Evolutionary conservation across 768 basidiomycete species (phyloP).

Genomic region (Pisolithus albus): DNA sequence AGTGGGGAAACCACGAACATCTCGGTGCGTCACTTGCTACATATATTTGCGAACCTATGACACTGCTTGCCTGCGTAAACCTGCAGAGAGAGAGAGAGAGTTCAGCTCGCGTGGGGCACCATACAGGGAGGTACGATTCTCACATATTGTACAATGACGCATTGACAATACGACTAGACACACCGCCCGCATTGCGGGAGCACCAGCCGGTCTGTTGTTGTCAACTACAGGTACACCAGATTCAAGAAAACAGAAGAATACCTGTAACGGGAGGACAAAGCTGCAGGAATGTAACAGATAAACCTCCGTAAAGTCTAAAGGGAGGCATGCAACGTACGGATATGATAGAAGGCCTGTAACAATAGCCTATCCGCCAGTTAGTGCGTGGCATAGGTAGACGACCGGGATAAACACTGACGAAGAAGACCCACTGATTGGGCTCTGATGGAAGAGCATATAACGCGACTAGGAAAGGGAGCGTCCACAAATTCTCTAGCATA

Average conservation of each 20-base stretch:
- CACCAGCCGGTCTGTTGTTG: conserved; percentile 43
- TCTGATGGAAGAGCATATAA: conserved; percentile 42
- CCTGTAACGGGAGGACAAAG: conserved; percentile 46
- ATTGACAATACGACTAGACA: conserved; percentile 53
- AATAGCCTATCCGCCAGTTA: conserved; percentile 27
- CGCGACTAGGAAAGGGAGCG: conserved; percentile 54
- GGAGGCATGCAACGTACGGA: conserved; percentile 25
- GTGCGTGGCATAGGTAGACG: background rate
- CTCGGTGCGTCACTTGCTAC: conserved; percentile 48
- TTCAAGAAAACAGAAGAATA: background rate
- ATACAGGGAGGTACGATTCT: background rate
- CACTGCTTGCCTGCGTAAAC: conserved; percentile 37
- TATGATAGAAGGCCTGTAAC: conserved; percentile 40
- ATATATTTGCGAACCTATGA: conserved; percentile 52
- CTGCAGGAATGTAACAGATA: conserved; percentile 14
- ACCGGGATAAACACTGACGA: conserved; percentile 27
- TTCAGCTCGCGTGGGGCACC: too few relatives aligned
- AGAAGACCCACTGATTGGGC: conserved; percentile 49
- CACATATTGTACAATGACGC: conserved; percentile 56
- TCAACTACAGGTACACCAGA: background rate
- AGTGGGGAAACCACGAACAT: conserved; percentile 43
- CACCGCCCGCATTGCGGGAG: conserved; percentile 53
- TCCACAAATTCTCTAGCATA: conserved; percentile 52
- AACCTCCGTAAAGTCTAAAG: background rate
- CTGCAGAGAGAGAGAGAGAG: conserved; percentile 14